Base-by-base conservation (phyloP, 176 grass and related monocot species). In the Pontederia paniculata region DNA sequence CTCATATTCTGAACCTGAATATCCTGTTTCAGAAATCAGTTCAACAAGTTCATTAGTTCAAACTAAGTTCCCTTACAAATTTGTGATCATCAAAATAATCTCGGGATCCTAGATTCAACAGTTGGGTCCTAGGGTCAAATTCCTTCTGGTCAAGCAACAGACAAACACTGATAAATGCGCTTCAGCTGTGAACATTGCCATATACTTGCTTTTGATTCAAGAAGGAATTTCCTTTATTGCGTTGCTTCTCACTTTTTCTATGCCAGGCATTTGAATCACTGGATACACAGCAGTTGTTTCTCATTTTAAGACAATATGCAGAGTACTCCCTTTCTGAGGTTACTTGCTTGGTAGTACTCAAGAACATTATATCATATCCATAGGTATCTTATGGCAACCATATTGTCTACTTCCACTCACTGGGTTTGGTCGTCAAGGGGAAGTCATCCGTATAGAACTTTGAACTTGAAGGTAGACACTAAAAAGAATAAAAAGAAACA, bases 191-290 rank as follows among this genome's bases (percentile, higher is more conserved):
- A 90, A 90, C 63, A 75, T 88, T 72, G 91, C 87, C 13, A 41
- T 55, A 47, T 75, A 8, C 53, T 67, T 9, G 10, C 23, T 57
- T 65, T 6, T 48, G 48, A 8, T 60, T 8, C 53, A 57, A 48
- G 7, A 19, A 17, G 46, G 22, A 57, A 75, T 5, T 16, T 50
- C 31, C 23, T 9, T 6, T 12, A 44, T 53, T 48, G 10, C 23
- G 42, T 54, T 1, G 19, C 6, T 37, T 37, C 28, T 37, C 28
- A 37, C 21, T 61, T 55, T 70, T 43, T 23, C 23, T 63, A 50
- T 18, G 16, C 42, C 72, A 97, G 91, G 91, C 86, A 60, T 97
- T 97, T 75, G 86, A 89, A 58, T 88, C 91, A 56, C 91, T 86
- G 42, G 46, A 97, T 60, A 97, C 91, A 46, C 91, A 97, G 60